phyloP scores from a whole-genome alignment of 2,329 filamentous ascomycete species.

The Cladosporium sp. region DNA sequence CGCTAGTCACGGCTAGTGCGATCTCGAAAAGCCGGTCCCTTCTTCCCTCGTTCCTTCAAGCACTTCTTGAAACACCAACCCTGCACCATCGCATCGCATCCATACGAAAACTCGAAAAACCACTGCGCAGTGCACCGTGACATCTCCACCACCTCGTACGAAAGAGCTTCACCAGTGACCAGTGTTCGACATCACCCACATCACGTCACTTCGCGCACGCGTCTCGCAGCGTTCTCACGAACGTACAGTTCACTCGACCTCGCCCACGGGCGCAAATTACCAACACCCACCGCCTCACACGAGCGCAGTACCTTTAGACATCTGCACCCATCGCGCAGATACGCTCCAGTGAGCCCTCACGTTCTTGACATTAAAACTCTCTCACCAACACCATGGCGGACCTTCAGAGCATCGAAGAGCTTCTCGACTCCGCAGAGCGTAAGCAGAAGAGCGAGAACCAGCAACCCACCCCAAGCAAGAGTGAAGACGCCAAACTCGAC shows the following conservation, averaged over 20 bases:
- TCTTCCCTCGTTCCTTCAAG: background rate
- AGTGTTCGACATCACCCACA: slow-evolving; percentile 6
- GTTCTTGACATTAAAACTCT: slow-evolving; percentile 3
- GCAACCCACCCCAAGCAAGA: slow-evolving; percentile 2
- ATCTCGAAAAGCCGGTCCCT: background rate
- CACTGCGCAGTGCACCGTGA: background rate
- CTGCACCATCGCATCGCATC: background rate
- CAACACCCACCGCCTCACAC: background rate
- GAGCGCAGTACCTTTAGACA: background rate
- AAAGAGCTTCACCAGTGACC: background rate
- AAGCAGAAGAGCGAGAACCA: slow-evolving; percentile 19
- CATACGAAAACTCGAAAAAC: background rate
- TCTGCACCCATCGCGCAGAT: slow-evolving; percentile 7
- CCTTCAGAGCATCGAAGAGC: slow-evolving; percentile 67
- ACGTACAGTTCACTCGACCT: slow-evolving; percentile 8
- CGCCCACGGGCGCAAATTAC: background rate
- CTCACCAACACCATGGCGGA: slow-evolving; percentile 22
- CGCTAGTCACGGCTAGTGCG: slow-evolving; percentile 3
- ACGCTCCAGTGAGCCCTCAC: slow-evolving; percentile 18
- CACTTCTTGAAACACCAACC: background rate
- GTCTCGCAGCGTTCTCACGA: slow-evolving; percentile 11
- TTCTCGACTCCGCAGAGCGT: slow-evolving; percentile 67
- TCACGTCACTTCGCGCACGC: background rate
- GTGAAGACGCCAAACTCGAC: background rate
- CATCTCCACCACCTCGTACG: background rate